Conservation (phyloP, 108 stramenopile genomes). For the Schizochytrium sp. region DNA sequence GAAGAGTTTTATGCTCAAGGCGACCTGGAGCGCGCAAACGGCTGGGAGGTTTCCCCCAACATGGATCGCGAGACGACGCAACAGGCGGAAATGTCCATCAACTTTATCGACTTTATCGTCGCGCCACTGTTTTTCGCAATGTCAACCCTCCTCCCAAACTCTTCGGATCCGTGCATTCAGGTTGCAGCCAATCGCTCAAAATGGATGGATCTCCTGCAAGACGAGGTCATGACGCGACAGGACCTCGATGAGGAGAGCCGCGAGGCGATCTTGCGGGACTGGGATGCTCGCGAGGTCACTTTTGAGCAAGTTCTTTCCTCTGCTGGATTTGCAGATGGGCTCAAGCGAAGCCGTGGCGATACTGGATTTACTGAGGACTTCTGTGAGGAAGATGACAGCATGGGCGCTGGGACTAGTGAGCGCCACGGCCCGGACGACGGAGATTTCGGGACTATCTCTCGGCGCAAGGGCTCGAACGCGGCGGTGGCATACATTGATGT, state of each 20-base stretch:
- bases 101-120: conserved; percentile 58
- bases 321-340: not conserved
- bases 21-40: conserved; percentile 41
- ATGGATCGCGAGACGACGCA: conserved; percentile 47
- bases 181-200: not conserved
- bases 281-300: not conserved
- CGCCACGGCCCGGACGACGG: no score
- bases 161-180: not conserved
- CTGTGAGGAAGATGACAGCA: no score
- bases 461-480: not conserved
- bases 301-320: not conserved
- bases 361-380: no score
- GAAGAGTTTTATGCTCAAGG: conserved; percentile 64
- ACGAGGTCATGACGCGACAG: not conserved
- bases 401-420: no score
- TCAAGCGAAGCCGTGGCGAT: not conserved
- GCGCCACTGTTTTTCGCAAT: conserved; percentile 30
- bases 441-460: not conserved
- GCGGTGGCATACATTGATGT: not conserved
- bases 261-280: not conserved
- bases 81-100: conserved; percentile 38
- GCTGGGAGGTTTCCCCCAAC: conserved; percentile 42
- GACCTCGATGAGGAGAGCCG: not conserved
- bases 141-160: conserved; percentile 10
- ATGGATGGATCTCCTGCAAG: not conserved